Evolutionary conservation across 1,284 basidiomycete species (phyloP).

Genomic region (Rhodotorula sp.): DNA sequence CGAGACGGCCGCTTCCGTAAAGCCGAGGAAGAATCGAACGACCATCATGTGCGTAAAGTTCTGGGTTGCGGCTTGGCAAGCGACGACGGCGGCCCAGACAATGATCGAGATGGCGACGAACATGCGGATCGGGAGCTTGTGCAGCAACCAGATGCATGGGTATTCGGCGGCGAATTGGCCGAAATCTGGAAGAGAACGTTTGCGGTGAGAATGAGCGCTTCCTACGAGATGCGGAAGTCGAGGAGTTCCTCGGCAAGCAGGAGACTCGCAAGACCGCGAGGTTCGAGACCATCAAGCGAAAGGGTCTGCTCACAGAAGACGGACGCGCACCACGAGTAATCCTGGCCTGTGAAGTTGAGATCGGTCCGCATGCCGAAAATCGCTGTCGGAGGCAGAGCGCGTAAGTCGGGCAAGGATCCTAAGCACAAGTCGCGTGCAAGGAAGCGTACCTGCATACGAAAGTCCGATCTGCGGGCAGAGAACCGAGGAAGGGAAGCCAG

Average conservation of each 20-base stretch:
- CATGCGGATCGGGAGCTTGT: slow-evolving; percentile 22
- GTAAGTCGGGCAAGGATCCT: too few species aligned
- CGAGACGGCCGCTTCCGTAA: slow-evolving; percentile 29
- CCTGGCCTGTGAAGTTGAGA: slow-evolving; percentile 9
- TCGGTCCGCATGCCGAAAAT: slow-evolving; percentile 37
- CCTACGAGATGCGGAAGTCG: neutral
- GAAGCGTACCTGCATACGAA: slow-evolving; percentile 15
- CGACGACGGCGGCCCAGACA: slow-evolving; percentile 12
- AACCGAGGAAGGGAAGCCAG: neutral
- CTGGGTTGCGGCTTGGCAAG: slow-evolving; percentile 29
- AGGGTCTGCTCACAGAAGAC: slow-evolving; percentile 19
- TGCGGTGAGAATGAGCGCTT: neutral
- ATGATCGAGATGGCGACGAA: slow-evolving; percentile 17
- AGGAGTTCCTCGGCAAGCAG: neutral
- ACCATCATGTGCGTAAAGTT: slow-evolving; percentile 30
- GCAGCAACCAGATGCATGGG: slow-evolving; percentile 12
- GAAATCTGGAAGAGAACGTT: neutral
- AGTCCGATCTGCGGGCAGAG: slow-evolving; percentile 10
- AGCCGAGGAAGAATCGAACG: slow-evolving; percentile 37
- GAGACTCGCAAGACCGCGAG: neutral
- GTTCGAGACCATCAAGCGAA: neutral
- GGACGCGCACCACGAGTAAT: slow-evolving; percentile 15
- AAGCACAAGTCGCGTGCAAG: too few species aligned
- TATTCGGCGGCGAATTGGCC: slow-evolving; percentile 25
- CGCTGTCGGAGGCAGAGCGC: slow-evolving; percentile 7